Evolutionary conservation across 495 filamentous ascomycete genomes (phyloP).

Genomic region (Aspergillus funiculosus): DNA sequence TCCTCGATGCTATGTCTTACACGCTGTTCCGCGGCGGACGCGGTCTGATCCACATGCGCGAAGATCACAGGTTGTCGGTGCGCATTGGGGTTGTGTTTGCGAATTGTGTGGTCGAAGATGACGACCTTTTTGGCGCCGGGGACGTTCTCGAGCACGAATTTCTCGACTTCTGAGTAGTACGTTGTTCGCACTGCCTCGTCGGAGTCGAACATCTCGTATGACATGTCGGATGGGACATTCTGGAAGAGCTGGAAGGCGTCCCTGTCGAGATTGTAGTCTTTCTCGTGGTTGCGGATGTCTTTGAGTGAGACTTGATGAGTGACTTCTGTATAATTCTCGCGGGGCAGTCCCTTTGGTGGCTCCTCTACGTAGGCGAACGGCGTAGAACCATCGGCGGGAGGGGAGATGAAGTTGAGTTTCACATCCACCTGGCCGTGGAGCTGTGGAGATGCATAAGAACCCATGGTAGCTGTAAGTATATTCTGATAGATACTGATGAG

Average conservation of each 20-base stretch:
- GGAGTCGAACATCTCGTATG: conserved; percentile 52
- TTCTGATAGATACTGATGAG: neutral
- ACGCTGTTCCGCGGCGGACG: conserved; percentile 51
- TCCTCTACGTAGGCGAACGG: conserved; percentile 63
- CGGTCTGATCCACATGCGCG: conserved; percentile 82
- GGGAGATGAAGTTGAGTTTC: conserved; percentile 59
- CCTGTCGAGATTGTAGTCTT: conserved; percentile 57
- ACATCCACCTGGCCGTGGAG: conserved; percentile 59
- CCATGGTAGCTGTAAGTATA: no score
- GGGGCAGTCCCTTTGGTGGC: conserved; percentile 50
- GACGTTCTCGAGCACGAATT: conserved; percentile 56
- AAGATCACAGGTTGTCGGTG: conserved; percentile 56
- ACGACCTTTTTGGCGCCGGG: conserved; percentile 58
- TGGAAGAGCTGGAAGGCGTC: conserved; percentile 61
- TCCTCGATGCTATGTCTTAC: conserved; percentile 57
- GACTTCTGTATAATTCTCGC: conserved; percentile 48
- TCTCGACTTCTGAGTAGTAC: conserved; percentile 79
- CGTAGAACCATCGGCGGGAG: conserved; percentile 54
- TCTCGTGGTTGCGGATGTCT: conserved; percentile 62
- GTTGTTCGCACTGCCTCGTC: conserved; percentile 55
- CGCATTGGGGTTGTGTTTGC: conserved; percentile 49
- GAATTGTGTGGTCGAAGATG: conserved; percentile 91
- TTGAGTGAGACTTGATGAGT: conserved; percentile 46
- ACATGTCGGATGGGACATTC: conserved; percentile 38
- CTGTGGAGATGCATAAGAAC: neutral